These are phyloP conservation scores for Starmerella floris DNA, from an alignment of 805 yeast genomes.

Conservation along the genomic window DNA sequence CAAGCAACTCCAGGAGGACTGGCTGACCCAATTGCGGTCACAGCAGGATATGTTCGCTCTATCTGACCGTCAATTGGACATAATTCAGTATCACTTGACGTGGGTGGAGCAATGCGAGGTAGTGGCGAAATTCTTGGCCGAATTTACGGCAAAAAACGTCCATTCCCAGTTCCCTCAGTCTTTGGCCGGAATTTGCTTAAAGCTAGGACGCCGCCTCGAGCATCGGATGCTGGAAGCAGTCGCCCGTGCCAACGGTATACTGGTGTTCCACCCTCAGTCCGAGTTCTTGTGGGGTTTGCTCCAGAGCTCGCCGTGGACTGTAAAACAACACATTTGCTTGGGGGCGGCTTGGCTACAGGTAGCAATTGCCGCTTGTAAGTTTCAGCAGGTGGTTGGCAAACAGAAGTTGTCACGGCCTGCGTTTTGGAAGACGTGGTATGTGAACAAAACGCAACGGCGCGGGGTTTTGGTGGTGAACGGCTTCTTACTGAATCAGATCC, in stretches of 20 bases:
- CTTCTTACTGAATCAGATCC: constrained; percentile 55
- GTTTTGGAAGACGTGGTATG: constrained; percentile 54
- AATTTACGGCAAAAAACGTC: background rate
- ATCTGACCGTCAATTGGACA: background rate
- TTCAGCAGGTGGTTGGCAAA: constrained; percentile 32
- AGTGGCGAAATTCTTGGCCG: constrained; percentile 9
- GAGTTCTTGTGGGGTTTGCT: constrained; percentile 8
- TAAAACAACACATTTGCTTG: constrained; percentile 31
- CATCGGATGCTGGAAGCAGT: constrained; percentile 3
- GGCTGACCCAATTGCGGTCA: background rate
- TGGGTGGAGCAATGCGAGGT: constrained; percentile 6
- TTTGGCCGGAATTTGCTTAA: constrained; percentile 12
- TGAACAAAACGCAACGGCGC: constrained; percentile 42
- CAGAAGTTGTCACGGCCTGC: constrained; percentile 35
- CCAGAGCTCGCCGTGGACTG: constrained; percentile 24
- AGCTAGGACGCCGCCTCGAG: constrained; percentile 11
- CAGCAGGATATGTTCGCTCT: background rate
- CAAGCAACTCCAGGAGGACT: background rate
- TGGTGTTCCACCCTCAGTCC: constrained; percentile 6
- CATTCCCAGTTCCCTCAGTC: constrained; percentile 8
- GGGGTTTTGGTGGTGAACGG: constrained; percentile 76
- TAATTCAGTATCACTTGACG: background rate
- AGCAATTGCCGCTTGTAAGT: constrained; percentile 24
- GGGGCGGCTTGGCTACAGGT: constrained; percentile 19
- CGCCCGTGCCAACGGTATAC: background rate